Conservation (phyloP, 176 grass and related monocot genomes). For the maize (Zea mays) region Zm-B73-REFERENCE-NAM-5.0 NC_050100.1:6754001-6754500, state of each 20-base stretch:
- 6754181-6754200: not conserved
- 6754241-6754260: not conserved
- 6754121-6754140: conserved; percentile 3
- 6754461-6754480: not conserved
- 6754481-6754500: not conserved
- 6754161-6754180: conserved; percentile 5
- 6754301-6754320: not conserved
- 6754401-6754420: not conserved
- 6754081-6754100: not conserved
- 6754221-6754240: not conserved
- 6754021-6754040: not conserved
- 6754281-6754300: not conserved
- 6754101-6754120: not conserved
- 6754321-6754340: not conserved
- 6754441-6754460: not conserved
- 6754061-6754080: not conserved
- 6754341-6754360: not conserved
- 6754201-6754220: not conserved
- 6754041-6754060: not conserved
- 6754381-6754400: not conserved
- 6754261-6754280: conserved; percentile 2
- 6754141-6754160: not conserved
- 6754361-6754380: not conserved
- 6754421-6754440: not conserved
- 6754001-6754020: not conserved